These are phyloP conservation scores for Fomitopsis serialis DNA, from an alignment of 768 basidiomycete species.

Conservation along the genomic window DNA sequence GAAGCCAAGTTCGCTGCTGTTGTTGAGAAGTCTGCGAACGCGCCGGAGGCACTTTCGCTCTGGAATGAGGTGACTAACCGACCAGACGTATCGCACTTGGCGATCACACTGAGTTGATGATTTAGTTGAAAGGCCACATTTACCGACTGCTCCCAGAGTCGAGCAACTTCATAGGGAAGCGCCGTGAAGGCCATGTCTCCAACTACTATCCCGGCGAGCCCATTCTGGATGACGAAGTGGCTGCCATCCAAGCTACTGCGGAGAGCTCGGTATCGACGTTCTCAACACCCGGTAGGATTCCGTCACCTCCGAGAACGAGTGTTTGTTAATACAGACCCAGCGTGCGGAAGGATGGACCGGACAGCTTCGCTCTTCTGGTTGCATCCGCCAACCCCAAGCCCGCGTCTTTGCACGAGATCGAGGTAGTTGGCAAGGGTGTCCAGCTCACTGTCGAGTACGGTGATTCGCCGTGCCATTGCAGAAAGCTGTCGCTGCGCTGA, in stretches of 20 bases:
- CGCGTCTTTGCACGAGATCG: slow-evolving; percentile 39
- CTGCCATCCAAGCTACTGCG: slow-evolving; percentile 65
- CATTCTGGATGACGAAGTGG: slow-evolving; percentile 74
- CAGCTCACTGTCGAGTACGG: slow-evolving; percentile 69
- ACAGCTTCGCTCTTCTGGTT: slow-evolving; percentile 65
- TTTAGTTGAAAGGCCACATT: slow-evolving; percentile 68
- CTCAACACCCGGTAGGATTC: slow-evolving; percentile 72
- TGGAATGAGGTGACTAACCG: slow-evolving; percentile 52
- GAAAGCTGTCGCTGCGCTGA: slow-evolving; percentile 50
- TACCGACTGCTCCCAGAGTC: slow-evolving; percentile 63
- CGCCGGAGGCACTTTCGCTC: slow-evolving; percentile 45
- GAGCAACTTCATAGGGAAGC: slow-evolving; percentile 76
- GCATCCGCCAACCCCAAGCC: slow-evolving; percentile 56
- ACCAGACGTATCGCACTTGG: background rate
- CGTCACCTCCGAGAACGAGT: background rate
- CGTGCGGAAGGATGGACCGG: slow-evolving; percentile 60
- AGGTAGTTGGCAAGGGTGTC: slow-evolving; percentile 33
- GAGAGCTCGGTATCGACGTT: slow-evolving; percentile 72
- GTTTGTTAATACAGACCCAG: slow-evolving; percentile 28
- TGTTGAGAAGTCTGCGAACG: slow-evolving; percentile 55
- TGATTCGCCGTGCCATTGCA: slow-evolving; percentile 59
- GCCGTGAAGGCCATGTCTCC: slow-evolving; percentile 67
- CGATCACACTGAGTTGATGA: background rate
- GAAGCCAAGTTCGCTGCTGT: slow-evolving; percentile 58
- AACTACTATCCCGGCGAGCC: slow-evolving; percentile 81